Conservation (phyloP, 2,329 filamentous ascomycete species). For the Phymatotrichopsis omnivora region DNA sequence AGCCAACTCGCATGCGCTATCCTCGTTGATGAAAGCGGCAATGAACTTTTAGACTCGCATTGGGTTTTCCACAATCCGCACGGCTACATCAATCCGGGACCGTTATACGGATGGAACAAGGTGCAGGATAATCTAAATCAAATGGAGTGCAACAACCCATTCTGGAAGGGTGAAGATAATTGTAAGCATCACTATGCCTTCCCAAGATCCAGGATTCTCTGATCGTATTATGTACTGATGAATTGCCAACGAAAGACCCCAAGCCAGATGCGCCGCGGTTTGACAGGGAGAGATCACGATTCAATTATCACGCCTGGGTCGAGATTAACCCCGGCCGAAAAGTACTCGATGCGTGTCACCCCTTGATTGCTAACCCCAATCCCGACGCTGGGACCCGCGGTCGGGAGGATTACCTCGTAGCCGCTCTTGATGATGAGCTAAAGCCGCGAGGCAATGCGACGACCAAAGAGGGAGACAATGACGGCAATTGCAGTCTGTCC, state of each 20-base stretch:
- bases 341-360: background rate
- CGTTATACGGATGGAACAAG: background rate
- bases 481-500: too few relatives aligned
- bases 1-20: background rate
- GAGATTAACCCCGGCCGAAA: background rate
- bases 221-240: too few relatives aligned
- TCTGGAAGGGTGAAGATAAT: background rate
- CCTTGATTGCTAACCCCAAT: background rate
- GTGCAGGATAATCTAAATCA: background rate
- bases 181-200: background rate
- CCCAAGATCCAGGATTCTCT: too few relatives aligned
- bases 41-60: background rate
- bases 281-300: background rate
- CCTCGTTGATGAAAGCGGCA: background rate
- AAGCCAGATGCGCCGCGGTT: background rate
- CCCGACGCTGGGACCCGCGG: background rate
- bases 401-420: background rate
- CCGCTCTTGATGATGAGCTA: too few relatives aligned
- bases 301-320: conserved; percentile 2
- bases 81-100: background rate
- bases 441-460: too few relatives aligned
- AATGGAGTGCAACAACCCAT: conserved; percentile 1
- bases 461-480: too few relatives aligned
- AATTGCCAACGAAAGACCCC: too few relatives aligned
- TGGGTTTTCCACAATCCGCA: conserved; percentile 1